These are phyloP conservation scores for Metschnikowia lunata DNA, from an alignment of 805 yeast genomes.

Conservation along the genomic window DNA sequence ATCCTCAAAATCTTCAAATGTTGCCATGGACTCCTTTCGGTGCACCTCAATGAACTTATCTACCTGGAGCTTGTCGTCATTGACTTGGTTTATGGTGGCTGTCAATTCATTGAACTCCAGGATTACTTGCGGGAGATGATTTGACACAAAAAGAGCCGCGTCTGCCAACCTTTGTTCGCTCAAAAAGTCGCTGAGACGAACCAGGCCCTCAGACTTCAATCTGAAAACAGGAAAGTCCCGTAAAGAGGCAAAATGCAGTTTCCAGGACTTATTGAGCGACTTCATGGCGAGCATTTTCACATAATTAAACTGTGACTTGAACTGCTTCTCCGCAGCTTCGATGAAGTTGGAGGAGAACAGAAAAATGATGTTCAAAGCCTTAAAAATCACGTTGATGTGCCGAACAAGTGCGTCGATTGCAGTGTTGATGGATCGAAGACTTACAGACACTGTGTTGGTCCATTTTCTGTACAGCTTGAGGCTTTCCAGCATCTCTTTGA, in stretches of 20 bases:
- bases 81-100: slow-evolving; percentile 32
- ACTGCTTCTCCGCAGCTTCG: slow-evolving; percentile 45
- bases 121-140: slow-evolving; percentile 28
- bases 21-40: slow-evolving; percentile 32
- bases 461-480: slow-evolving; percentile 45
- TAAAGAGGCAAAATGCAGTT: slow-evolving; percentile 28
- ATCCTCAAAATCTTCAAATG: slow-evolving; percentile 20
- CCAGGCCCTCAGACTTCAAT: slow-evolving; percentile 23
- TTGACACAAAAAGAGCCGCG: slow-evolving; percentile 27
- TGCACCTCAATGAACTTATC: slow-evolving; percentile 40
- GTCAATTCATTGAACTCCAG: slow-evolving; percentile 30
- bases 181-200: slow-evolving; percentile 32
- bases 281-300: slow-evolving; percentile 37
- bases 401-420: slow-evolving; percentile 23
- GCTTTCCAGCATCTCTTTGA: slow-evolving; percentile 1
- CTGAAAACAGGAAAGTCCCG: slow-evolving; percentile 34
- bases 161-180: slow-evolving; percentile 23
- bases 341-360: slow-evolving; percentile 49
- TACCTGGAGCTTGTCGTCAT: slow-evolving; percentile 32
- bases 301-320: slow-evolving; percentile 35
- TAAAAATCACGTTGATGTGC: slow-evolving; percentile 41
- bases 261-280: slow-evolving; percentile 38
- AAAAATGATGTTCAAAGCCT: slow-evolving; percentile 43
- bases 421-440: slow-evolving; percentile 31
- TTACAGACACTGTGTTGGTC: slow-evolving; percentile 45